Evolutionary conservation across 805 yeast species (phyloP), one percentile per base, ranked within the genome.

Genomic region (Nadsonia fulvescens): DNA sequence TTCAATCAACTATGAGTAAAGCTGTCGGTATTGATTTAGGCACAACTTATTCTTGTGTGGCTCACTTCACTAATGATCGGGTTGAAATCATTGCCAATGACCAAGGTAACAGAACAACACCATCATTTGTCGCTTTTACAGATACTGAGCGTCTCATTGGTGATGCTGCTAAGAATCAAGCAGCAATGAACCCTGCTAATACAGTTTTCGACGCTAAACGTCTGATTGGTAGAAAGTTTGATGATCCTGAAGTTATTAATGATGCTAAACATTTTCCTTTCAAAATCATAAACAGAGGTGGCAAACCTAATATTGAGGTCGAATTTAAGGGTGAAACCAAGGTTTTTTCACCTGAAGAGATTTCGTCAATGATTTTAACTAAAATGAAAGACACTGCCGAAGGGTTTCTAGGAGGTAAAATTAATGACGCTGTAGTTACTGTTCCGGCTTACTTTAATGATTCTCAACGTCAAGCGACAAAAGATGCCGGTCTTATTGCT

Each of bases 91-190:
- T 82, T 44, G 93, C 93, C 42, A 82, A 82, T 48, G 93, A 82
- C 54, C 94, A 83, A 62, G 95, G 95, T 63, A 82, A 83, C 65
- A 74, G 94, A 64, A 82, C 92, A 33, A 82, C 94, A 11, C 94
- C 94, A 15, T 81, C 93, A 18, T 82, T 76, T 51, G 94, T 83
- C 36, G 93, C 92, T 26, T 82, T 82, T 67, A 79, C 92, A 16
- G 93, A 79, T 47, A 66, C 81, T 20, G 95, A 83, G 60, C 73
- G 93, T 61, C 64, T 81, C 43, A 79, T 81, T 42, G 93, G 93
- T 56, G 93, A 81, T 56, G 91, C 94, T 40, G 95, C 94, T 33
- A 83, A 83, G 70, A 82, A 83, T 57, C 94, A 83, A 61, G 93
- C 93, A 31, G 93, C 94, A 36, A 76, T 81, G 70, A 83, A 82